phyloP scores from a whole-genome alignment of 148 eudicot species.

The Vaccinium macrocarpon region DNA sequence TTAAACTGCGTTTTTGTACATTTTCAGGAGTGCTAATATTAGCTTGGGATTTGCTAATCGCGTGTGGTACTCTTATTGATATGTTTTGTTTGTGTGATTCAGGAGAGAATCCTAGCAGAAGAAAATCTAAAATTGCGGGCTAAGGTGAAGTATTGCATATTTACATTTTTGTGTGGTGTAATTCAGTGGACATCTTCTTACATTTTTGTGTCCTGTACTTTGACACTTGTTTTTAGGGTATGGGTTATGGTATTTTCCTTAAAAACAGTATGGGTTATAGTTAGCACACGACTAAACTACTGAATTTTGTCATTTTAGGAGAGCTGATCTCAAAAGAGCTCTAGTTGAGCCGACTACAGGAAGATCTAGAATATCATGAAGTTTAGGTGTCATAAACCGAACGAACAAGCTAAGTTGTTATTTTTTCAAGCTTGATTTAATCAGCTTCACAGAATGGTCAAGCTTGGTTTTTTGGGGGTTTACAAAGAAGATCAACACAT shows the following conservation, averaged over 20 bases:
- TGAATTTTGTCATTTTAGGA: no score
- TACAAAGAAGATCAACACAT: no score
- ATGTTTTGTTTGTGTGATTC: background rate
- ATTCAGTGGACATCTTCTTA: background rate
- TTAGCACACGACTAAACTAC: no score
- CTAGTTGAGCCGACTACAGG: background rate
- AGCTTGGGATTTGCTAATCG: background rate
- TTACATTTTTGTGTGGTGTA: background rate
- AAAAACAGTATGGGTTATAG: no score
- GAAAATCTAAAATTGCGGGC: conserved; percentile 45
- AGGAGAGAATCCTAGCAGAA: conserved; percentile 51
- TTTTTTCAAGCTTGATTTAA: no score
- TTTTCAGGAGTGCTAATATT: background rate
- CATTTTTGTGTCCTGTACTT: no score
- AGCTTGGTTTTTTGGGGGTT: background rate
- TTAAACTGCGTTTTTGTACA: conserved; percentile 3
- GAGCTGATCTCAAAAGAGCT: background rate
- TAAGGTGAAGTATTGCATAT: conserved; percentile 31
- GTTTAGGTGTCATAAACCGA: background rate
- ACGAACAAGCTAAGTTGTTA: background rate
- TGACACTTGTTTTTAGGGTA: no score
- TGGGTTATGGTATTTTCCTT: no score
- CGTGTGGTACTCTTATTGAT: background rate
- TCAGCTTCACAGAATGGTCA: background rate
- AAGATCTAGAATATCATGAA: background rate